Evolutionary conservation across 1,139 yeast species (phyloP), one percentile per base, ranked within the genome.

Genomic region (Zygosaccharomyces sapae): DNA sequence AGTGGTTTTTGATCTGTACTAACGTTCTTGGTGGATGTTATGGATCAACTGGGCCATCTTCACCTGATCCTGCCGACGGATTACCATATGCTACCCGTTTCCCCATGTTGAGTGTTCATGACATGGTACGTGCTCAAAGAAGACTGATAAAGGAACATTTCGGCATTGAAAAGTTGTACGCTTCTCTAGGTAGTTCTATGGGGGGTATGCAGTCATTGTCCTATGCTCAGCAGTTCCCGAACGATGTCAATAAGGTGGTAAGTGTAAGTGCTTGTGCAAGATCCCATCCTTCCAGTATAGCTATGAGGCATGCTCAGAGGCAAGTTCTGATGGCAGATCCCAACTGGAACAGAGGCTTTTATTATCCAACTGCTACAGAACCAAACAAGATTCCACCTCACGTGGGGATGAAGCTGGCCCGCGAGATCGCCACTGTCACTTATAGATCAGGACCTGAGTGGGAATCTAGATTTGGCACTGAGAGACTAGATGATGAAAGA

Each of bases 191-290:
- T 5, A 85, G 96, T 1, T 87, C 96, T 0, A 87, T 89, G 95
- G 97, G 97, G 25, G 97, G 97, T 16, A 88, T 89, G 96, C 97
- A 89, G 69, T 83, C 92, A 8, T 73, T 89, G 49, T 95, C 97
- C 0, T 87, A 81, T 65, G 96, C 88, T 0, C 78, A 81, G 66
- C 95, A 86, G 61, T 89, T 84, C 61, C 88, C 95, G 0, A 81
- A 83, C 37, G 77, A 75, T 51, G 96, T 89, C 4, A 76, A 75
- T 5, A 80, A 83, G 47, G 75, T 89, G 3, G 79, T 88, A 1
- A 78, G 88, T 8, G 86, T 89, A 29, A 83, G 94, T 41, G 97
- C 95, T 3, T 89, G 96, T 70, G 95, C 96, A 2, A 74, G 95
- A 58, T 86, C 96, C 0, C 97, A 89, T 65, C 97, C 97, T 1